Base-by-base conservation (phyloP, 768 basidiomycete genomes). In the Podaxis mareebaensis region DNA sequence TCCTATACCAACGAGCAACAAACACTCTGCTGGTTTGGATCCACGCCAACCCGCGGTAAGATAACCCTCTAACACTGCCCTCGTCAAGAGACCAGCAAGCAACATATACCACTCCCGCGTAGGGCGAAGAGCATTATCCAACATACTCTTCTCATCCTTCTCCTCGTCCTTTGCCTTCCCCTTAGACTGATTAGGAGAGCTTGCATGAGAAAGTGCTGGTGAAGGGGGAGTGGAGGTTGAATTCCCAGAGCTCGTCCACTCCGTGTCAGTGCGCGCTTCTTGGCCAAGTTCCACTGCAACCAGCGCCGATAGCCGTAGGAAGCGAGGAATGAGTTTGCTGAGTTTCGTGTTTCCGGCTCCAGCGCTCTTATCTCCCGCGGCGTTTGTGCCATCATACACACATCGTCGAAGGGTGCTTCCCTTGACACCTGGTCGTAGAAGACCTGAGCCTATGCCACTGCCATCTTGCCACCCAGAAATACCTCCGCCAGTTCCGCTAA, bases 31-130 rank as follows among this genome's bases (percentile, higher is more conserved):
- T 4, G 88, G 86, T 42, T 86, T 83, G 0, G 83, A 75, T 0
- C 93, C 92, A 30, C 81, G 82, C 93, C 93, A 96, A 0, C 90
- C 89, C 10, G 86, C 89, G 1, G 86, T 87, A 51, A 95, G 79
- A 70, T 95, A 95, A 0, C 93, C 93, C 69, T 96, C 92, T 57
- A 95, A 75, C 20, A 87, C 90, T 0, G 92, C 92, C n/a, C 93
- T 84, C 4, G 92, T 92, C 30, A 93, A 78, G 24, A 96, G 77
- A 1, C 90, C 88, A 0, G 85, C 85, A 15, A 94, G 79, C 12
- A 96, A 80, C 75, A 89, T 81, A 73, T 93, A 95, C 93, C 93
- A 95, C 66, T 87, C 86, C 26, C 83, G 76, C 28, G 91, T 88
- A 0, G 93, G 93, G 2, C 81, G 79, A 38, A 91, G 73, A 0